phyloP scores from a whole-genome alignment of 2,329 filamentous ascomycete genomes.

The Aspergillus felis region DNA sequence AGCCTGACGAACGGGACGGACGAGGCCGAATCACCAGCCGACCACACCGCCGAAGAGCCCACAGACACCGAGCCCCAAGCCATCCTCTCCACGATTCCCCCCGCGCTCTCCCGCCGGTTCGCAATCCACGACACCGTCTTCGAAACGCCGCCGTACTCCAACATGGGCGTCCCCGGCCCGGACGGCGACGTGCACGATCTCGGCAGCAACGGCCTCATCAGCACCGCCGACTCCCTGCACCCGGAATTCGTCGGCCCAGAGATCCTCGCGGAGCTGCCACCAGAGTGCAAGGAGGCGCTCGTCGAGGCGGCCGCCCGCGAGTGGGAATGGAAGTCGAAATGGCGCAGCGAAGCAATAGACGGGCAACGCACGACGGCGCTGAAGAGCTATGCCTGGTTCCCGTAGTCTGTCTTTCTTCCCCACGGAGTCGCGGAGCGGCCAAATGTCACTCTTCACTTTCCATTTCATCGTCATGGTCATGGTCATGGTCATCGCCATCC shows the following conservation, averaged over 20 bases:
- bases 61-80: conserved; percentile 18
- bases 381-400: conserved; percentile 40
- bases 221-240: conserved; percentile 29
- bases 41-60: conserved; percentile 7
- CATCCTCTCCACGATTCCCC: conserved; percentile 54
- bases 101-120: conserved; percentile 58
- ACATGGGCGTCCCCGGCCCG: conserved; percentile 55
- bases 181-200: conserved; percentile 38
- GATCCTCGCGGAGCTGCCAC: conserved; percentile 42
- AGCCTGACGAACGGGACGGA: conserved; percentile 30
- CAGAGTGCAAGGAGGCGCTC: conserved; percentile 66
- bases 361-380: conserved; percentile 33
- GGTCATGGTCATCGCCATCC: not conserved
- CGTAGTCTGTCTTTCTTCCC: conserved; percentile 18
- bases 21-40: conserved; percentile 12
- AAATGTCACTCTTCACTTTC: not conserved
- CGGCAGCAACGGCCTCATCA: conserved; percentile 41
- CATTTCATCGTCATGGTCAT: too few relatives aligned
- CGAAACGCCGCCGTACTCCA: conserved; percentile 55
- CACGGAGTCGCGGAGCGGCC: too few relatives aligned
- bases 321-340: conserved; percentile 67
- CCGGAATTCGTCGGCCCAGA: conserved; percentile 38
- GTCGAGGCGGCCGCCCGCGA: conserved; percentile 63
- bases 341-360: conserved; percentile 65
- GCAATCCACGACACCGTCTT: conserved; percentile 60